Base-by-base conservation (phyloP, 2,329 filamentous ascomycete species). In the Chaetomium strumarium region DNA sequence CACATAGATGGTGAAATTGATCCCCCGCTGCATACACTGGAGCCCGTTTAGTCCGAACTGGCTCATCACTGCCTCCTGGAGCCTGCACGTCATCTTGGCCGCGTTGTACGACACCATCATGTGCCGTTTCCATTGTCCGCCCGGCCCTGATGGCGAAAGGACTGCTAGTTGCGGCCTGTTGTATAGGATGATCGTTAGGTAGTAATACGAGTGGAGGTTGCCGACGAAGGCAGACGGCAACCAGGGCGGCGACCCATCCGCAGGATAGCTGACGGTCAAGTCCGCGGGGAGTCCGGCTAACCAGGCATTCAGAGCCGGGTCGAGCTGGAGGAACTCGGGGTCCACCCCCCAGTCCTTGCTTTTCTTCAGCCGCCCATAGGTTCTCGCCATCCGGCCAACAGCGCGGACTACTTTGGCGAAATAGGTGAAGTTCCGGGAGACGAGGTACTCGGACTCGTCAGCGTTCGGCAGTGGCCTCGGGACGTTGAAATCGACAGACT, bases 1-100 rank as follows among this genome's bases (percentile, higher is more conserved):
- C 51, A 85, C 84, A 65, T 97, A 97, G n/a, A 97, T 90, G 6
- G 89, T 90, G 64, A 96, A 97, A 69, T 91, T 96, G 66, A 95
- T 90, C 37, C 92, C 92, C 60, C 92, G 81, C 64, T 92, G 86
- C 92, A 96, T 96, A 70, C 86, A 95, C 61, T 93, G 78, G 14
- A 97, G 75, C 0, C 91, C 92, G 14, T 80, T 80, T 55, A 96
- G 73, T 2, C 90, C 89, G 67, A 85, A 95, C 0, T 81, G 79
- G 49, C 85, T 79, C 53, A 95, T 65, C 34, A 95, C 82, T 2
- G 85, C 85, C 70, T 97, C 92, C 65, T 96, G 90, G 6, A 96
- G 70, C 55, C 88, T 84, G 69, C 91, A 96, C 46, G 97, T 77
- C 38, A 80, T 81, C 68, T 93, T 95, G 37, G 92, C 90, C 1